These are phyloP conservation scores for Arabis alpina DNA, from an alignment of 345 rosid species.

Conservation along the genomic window DNA sequence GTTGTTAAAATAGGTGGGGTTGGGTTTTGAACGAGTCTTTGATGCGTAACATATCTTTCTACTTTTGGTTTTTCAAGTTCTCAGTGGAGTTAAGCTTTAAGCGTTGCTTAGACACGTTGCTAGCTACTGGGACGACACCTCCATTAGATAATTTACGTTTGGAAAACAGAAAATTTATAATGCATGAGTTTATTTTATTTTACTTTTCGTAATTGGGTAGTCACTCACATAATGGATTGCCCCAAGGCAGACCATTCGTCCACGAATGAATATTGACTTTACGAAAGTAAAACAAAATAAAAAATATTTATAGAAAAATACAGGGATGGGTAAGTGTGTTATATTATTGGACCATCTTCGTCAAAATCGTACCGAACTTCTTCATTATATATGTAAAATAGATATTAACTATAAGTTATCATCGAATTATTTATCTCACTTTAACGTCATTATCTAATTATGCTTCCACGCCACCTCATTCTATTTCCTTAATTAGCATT, in stretches of 20 bases:
- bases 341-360: conserved; percentile 1
- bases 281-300: background rate
- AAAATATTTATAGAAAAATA: background rate
- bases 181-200: background rate
- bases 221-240: conserved; percentile 12
- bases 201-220: background rate
- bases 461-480: conserved; percentile 34
- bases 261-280: conserved; percentile 20
- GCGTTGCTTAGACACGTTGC: conserved; percentile 31
- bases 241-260: conserved; percentile 27
- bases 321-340: no score
- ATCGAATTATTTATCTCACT: conserved; percentile 11
- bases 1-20: no score
- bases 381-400: no score
- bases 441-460: conserved; percentile 29
- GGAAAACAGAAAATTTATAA: background rate
- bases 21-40: background rate
- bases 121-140: conserved; percentile 8
- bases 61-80: background rate
- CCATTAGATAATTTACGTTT: background rate
- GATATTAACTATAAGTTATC: background rate
- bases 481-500: conserved; percentile 2
- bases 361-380: conserved; percentile 34
- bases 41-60: background rate
- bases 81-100: conserved; percentile 20